These are phyloP conservation scores for Saposhnikovia divaricata DNA, from an alignment of 129 eudicot species.

Conservation along the genomic window DNA sequence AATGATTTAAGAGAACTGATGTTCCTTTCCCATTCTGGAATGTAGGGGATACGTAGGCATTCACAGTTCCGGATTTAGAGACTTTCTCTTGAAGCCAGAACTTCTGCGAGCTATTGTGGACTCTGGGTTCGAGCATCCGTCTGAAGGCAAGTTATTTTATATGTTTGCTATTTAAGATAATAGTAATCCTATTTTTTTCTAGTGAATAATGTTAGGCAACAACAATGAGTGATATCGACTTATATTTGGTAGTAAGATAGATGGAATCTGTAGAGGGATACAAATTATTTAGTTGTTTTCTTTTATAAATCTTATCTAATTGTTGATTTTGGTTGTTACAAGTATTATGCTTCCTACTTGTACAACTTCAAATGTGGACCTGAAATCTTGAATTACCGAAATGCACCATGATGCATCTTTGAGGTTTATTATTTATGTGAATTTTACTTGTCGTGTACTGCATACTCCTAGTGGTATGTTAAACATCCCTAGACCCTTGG, in stretches of 20 bases:
- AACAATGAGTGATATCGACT: neutral
- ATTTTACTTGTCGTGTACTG: neutral
- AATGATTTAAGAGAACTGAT: neutral
- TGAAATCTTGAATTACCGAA: neutral
- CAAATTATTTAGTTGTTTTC: neutral
- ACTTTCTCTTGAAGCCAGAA: slow-evolving; percentile 96
- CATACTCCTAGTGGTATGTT: neutral
- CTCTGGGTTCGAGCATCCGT: slow-evolving; percentile 98
- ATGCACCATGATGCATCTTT: no score
- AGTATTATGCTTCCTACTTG: neutral
- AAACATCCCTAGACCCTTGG: neutral
- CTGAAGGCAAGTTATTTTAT: slow-evolving; percentile 64
- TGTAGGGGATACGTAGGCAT: slow-evolving; percentile 93
- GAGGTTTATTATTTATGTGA: neutral
- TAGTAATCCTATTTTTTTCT: neutral
- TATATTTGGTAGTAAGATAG: neutral
- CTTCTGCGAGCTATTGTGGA: slow-evolving; percentile 95
- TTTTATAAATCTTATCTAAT: neutral
- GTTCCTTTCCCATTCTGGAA: neutral
- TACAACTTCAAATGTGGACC: neutral
- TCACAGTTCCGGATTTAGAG: slow-evolving; percentile 99
- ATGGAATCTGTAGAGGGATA: neutral
- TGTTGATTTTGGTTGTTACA: neutral
- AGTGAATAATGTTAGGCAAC: neutral
- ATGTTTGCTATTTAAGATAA: neutral